phyloP scores from a whole-genome alignment of 2,329 filamentous ascomycete species.

The Colletotrichum tanaceti region DNA sequence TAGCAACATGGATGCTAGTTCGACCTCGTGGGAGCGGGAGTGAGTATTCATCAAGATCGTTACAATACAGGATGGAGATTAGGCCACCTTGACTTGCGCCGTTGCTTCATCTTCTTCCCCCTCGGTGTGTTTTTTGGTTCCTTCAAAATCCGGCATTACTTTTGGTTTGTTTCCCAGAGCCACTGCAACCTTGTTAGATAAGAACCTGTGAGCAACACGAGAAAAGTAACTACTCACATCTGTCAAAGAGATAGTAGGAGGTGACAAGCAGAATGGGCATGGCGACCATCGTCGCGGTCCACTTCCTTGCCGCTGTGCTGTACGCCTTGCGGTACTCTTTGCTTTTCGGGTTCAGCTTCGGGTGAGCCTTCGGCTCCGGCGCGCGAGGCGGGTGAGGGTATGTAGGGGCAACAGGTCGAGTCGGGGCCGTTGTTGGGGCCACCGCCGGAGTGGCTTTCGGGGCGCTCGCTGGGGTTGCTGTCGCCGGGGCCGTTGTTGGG shows the following conservation, averaged over 20 bases:
- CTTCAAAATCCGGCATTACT: conserved; percentile 42
- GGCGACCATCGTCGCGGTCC: conserved; percentile 61
- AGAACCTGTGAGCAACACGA: not conserved
- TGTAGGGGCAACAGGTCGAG: conserved; percentile 8
- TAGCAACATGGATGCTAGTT: not conserved
- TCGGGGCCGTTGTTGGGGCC: not conserved
- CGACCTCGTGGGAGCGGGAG: not conserved
- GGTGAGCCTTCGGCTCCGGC: conserved; percentile 2
- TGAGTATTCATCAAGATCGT: conserved; percentile 36
- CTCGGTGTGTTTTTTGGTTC: conserved; percentile 5
- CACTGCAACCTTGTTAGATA: conserved; percentile 43
- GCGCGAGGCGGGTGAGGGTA: not conserved
- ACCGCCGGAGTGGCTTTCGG: not conserved
- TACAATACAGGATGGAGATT: conserved; percentile 15
- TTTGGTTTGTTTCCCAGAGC: conserved; percentile 49
- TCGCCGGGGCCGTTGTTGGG: not conserved
- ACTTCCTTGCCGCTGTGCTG: conserved; percentile 58
- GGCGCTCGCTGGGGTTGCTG: not conserved
- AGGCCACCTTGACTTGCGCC: conserved; percentile 22
- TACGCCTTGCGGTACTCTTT: conserved; percentile 58
- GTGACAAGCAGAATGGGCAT: conserved; percentile 66
- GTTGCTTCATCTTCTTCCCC: conserved; percentile 6
- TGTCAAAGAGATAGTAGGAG: conserved; percentile 65
- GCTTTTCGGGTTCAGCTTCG: conserved; percentile 49
- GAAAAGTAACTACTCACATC: conserved; percentile 52